Evolutionary conservation across 306 rosid genomes (phyloP), one percentile per base, ranked within the genome.

Genomic region (Dalbergia oliveri): DNA sequence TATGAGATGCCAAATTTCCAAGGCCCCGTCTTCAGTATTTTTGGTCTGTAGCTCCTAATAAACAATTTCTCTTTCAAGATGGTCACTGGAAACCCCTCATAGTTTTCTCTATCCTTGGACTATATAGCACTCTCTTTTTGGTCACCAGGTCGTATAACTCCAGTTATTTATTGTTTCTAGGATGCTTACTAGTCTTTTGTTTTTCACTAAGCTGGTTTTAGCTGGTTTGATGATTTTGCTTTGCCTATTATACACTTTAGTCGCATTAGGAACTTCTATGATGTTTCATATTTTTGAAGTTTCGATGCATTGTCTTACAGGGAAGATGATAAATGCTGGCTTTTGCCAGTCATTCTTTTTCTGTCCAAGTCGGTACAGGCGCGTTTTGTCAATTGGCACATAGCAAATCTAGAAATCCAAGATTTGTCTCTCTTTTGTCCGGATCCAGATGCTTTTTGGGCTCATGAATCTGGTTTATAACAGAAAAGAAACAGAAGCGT

Each of bases 371-470:
- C 83, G 11, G 63, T 88, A 68, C 98, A 95, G 82, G 95, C 96
- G 53, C 97, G 94, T 54, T 84, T 93, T 59, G 93, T 93, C 41
- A 92, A 89, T 73, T 90, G 99, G 98, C 99, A 95, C 77, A 93
- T 95, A 72, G 99, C 99, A 35, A 91, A 95, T 82, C 66, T 90
- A 76, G 99, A 95, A 87, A 82, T 95, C 73, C 86, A 89, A 84
- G 97, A 95, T 84, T 86, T 86, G 57, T 93, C 98, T 65, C 85
- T 95, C 15, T 93, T 88, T 83, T 91, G 95, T 83, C 95, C 96
- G 0, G 97, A 95, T 82, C 90, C 99, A 34, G 97, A 93, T 83
- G 87, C 94, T 50, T 95, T 93, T 84, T 95, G 99, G 99, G 99
- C 99, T 12, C 90, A 87, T 75, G 99, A 95, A 74, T 76, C 94